A percentile compares a stretch with the other conserved stretches of the same genome.
Conservation (phyloP, 768 basidiomycete genomes). For the Rhizopogon rudus region DNA sequence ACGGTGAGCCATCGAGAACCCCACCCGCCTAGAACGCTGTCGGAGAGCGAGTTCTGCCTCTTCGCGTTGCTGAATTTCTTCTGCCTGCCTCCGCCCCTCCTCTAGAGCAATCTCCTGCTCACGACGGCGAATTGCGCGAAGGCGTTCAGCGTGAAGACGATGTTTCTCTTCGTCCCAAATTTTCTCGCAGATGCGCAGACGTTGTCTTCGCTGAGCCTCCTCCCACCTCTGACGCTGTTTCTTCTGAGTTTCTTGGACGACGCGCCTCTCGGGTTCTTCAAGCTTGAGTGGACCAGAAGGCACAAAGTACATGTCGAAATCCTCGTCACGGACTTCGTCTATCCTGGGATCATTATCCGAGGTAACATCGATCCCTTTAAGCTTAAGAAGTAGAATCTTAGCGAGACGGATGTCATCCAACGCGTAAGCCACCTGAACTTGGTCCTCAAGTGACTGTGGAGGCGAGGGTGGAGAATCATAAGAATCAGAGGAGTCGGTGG, state of each 20-base stretch:
- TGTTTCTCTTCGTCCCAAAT: slow-evolving; percentile 46
- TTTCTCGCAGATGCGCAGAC: slow-evolving; percentile 40
- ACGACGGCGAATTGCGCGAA: slow-evolving; percentile 27
- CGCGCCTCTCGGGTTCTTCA: slow-evolving; percentile 39
- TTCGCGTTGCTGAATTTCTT: slow-evolving; percentile 10
- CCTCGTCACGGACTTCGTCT: slow-evolving; percentile 49
- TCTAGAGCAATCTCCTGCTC: slow-evolving; percentile 23
- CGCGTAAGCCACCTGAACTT: slow-evolving; percentile 63
- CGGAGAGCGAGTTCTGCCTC: slow-evolving; percentile 4
- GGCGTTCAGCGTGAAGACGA: slow-evolving; percentile 35
- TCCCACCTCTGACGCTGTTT: slow-evolving; percentile 30
- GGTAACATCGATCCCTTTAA: slow-evolving; percentile 56
- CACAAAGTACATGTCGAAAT: slow-evolving; percentile 35
- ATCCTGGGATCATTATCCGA: slow-evolving; percentile 60
- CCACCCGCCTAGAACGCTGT: slow-evolving; percentile 17
- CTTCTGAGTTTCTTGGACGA: slow-evolving; percentile 29
- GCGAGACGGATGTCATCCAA: slow-evolving; percentile 64
- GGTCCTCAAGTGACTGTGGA: slow-evolving; percentile 50
- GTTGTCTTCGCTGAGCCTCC: slow-evolving; percentile 31
- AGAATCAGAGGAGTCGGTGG: slow-evolving; percentile 26
- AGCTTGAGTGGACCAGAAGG: slow-evolving; percentile 33
- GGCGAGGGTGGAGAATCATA: slow-evolving; percentile 42
- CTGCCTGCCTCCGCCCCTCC: slow-evolving; percentile 22
- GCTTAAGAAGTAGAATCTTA: slow-evolving; percentile 55
- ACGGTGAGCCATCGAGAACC: slow-evolving; percentile 1